Percentiles rank a stretch among this genome's conserved stretches.
Evolutionary conservation across 139 green algal genomes (phyloP).

Genomic region (Tetratostichococcus sp.): DNA sequence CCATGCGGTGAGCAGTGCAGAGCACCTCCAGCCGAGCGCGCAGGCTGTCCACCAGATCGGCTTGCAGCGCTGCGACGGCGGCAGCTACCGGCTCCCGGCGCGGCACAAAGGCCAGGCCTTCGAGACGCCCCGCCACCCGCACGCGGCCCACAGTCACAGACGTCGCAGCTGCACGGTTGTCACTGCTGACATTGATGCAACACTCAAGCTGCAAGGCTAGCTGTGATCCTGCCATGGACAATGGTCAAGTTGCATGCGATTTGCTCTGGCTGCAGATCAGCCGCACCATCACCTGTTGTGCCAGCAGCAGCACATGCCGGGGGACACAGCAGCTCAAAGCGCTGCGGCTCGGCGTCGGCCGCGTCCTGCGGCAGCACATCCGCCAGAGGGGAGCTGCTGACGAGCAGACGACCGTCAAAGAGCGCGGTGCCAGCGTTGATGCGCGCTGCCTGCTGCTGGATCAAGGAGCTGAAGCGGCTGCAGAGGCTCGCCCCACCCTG

Average conservation of each 20-base stretch:
- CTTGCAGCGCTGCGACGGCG: slow-evolving; percentile 25
- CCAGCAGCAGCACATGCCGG: slow-evolving; percentile 6
- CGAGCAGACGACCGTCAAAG: not conserved
- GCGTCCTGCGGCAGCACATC: not conserved
- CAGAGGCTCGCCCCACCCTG: slow-evolving; percentile 14
- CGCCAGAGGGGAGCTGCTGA: not conserved
- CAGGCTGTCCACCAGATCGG: slow-evolving; percentile 27
- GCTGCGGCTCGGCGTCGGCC: not conserved
- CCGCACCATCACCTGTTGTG: not conserved
- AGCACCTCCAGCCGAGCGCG: slow-evolving; percentile 23
- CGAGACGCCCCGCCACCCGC: not conserved
- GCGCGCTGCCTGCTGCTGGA: slow-evolving; percentile 4
- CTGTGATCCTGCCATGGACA: too few species aligned
- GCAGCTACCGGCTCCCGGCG: slow-evolving; percentile 24
- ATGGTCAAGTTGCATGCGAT: too few species aligned
- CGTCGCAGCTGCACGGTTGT: not conserved
- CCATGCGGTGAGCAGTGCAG: too few species aligned
- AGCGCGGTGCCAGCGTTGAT: not conserved
- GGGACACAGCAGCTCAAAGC: not conserved
- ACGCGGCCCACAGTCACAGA: not conserved
- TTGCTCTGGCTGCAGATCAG: not conserved
- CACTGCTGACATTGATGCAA: too few species aligned
- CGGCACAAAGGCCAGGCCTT: slow-evolving; percentile 30
- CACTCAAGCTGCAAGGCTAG: too few species aligned
- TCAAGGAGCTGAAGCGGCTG: slow-evolving; percentile 24